Base-by-base conservation (phyloP, 179 eudicot genomes). In the Beta corolliflora region DNA sequence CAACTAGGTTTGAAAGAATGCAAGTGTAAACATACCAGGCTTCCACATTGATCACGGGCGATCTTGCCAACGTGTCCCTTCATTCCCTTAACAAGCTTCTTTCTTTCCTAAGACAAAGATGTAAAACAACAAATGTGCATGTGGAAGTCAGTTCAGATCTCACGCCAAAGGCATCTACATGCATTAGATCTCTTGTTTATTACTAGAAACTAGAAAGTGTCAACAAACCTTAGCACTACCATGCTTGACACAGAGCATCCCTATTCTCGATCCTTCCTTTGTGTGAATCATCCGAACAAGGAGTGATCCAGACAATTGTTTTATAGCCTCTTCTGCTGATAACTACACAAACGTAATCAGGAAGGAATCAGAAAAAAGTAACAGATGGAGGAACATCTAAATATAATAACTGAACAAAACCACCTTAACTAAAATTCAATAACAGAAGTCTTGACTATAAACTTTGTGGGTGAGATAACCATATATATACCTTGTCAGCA, bases 261-360 rank as follows among this genome's bases (percentile, higher is more conserved):
- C 99, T 77, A 93, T 83, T 80, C 89, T 92, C 78, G 97, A 92
- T 46, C 98, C 99, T 52, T 97, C 99, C 78, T 82, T 92, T 19
- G 94, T 94, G 85, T 92, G 91, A 73, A 97, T 89, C 92, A 97
- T 90, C 71, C 98, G 91, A 84, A 97, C 93, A 81, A 97, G 91
- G 46, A 86, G 89, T n/a, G 92, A 77, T 61, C 96, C 91, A 58
- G 94, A 88, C 81, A 94, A 71, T 80, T 93, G 96, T 73, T 92
- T 90, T 70, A 96, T 67, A 48, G 94, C 88, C 66, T 93, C 97
- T 87, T 91, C 88, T 44, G 97, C 97, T 73, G 98, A 94, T 72
- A 88, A 56, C 99, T 96, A 77, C 82, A 73, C 79, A 81, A 81
- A 87, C 29, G n/a, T 69, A 71, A 83, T 79, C 76, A 91, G 81